These are phyloP conservation scores for Neoboletus subvelutipes DNA, from an alignment of 768 basidiomycete genomes.

Conservation along the genomic window DNA sequence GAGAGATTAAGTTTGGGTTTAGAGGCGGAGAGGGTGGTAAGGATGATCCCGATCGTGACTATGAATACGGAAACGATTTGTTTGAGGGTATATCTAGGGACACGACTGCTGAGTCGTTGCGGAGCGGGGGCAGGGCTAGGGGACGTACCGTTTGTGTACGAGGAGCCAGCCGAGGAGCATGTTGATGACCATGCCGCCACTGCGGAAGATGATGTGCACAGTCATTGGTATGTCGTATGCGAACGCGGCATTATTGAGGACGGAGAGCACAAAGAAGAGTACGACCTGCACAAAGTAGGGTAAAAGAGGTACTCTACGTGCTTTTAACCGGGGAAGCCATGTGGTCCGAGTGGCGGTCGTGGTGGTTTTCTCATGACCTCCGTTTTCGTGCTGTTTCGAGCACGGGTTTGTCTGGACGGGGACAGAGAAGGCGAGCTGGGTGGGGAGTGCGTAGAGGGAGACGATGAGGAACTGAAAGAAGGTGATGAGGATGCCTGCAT, in stretches of 20 bases:
- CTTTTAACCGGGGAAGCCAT: conserved; percentile 49
- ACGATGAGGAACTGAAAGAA: conserved; percentile 83
- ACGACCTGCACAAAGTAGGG: conserved; percentile 79
- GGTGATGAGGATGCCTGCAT: conserved; percentile 81
- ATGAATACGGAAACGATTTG: conserved; percentile 78
- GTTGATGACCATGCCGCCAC: conserved; percentile 81
- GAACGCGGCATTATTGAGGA: conserved; percentile 92
- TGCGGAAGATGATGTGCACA: conserved; percentile 92
- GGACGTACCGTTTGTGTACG: conserved; percentile 56
- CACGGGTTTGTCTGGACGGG: background rate
- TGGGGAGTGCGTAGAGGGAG: conserved; percentile 69
- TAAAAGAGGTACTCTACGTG: conserved; percentile 65
- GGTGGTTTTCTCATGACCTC: background rate
- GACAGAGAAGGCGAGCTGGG: conserved; percentile 44
- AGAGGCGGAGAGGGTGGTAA: conserved; percentile 80
- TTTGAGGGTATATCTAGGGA: conserved; percentile 52
- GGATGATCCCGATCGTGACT: conserved; percentile 74
- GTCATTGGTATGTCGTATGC: conserved; percentile 84
- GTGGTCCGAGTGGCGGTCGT: background rate
- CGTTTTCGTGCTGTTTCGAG: background rate
- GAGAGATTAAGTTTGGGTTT: conserved; percentile 23
- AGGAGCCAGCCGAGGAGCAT: conserved; percentile 77
- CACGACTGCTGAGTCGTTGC: conserved; percentile 2
- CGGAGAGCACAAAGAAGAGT: conserved; percentile 75
- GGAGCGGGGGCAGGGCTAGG: conserved; percentile 1